Base-by-base conservation (phyloP, 768 basidiomycete genomes). In the Hortiboletus campestris region DNA sequence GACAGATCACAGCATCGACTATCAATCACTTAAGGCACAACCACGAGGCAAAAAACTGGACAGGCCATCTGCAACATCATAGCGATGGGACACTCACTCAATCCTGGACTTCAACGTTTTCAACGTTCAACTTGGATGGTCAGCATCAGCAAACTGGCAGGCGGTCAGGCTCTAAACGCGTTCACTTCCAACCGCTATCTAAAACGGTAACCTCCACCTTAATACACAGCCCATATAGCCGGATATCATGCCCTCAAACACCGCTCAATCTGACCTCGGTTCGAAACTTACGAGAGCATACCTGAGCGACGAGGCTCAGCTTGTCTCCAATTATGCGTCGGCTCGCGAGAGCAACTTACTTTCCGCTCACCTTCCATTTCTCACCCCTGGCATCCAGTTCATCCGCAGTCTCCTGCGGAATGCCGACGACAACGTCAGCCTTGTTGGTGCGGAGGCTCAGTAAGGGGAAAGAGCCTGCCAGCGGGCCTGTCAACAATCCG, bases 401-500 rank as follows among this genome's bases (percentile, higher is more conserved):
- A 57, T 89, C 86, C 1, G 84, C 91, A 2, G 84, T 73, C 0
- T 85, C 86, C 61, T 84, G 77, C 17, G 59, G 14, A 40, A 99
- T 78, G 0, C 93, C 96, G 25, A 91, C 92, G 7, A 86, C 89
- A 2, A 97, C 94, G 66, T 98, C 94, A 0, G 96, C 96, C 71
- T 99, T 99, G 77, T 89, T 92, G 1, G 96, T 98, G 17, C 96
- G 81, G 55, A 98, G 74, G 65, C 91, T 92, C 25, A 98, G 73
- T 9, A 97, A 67, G 0, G 89, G 88, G 73, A 96, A 90, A 10
- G 85, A 75, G 1, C 90, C 89, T 0, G 84, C 82, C 11, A 98
- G 72, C 2, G 91, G 89, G 6, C 94, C 91, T 86, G 61, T 49
- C 29, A 25, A 64, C 0, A 22, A 3, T 17, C 13, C 46, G 6